These are phyloP conservation scores for Zoysia pacifica DNA, from an alignment of 176 grass and related monocot species.

Conservation along the genomic window DNA sequence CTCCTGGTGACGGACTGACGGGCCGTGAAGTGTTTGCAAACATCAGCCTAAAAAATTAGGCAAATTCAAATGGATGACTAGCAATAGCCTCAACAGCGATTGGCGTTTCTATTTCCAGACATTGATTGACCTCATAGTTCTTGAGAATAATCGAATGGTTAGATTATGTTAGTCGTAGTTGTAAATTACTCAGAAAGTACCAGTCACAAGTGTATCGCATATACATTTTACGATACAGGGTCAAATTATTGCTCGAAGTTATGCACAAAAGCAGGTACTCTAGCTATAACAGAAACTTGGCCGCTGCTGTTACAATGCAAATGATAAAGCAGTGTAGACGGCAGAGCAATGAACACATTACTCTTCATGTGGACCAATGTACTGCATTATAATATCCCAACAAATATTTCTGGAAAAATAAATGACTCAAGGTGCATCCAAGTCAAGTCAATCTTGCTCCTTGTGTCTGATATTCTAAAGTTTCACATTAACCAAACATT, in stretches of 20 bases:
- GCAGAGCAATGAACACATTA: background rate
- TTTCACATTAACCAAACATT: background rate
- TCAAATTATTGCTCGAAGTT: background rate
- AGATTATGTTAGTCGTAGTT: background rate
- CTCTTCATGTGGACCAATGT: background rate
- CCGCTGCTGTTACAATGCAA: background rate
- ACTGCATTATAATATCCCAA: background rate
- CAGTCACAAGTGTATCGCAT: background rate
- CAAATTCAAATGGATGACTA: background rate
- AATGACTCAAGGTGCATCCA: background rate
- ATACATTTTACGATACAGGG: background rate
- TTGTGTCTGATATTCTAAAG: background rate
- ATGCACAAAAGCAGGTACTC: background rate
- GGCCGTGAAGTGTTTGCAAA: background rate
- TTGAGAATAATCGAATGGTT: background rate
- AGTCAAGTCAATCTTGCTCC: slow-evolving; percentile 21
- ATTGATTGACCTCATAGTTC: background rate
- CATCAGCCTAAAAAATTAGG: background rate
- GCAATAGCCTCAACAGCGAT: too few species aligned
- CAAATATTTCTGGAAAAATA: background rate
- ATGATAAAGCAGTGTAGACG: background rate
- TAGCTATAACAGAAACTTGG: background rate
- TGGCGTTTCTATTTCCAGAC: background rate
- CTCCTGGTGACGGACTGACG: background rate
- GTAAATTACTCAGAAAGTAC: background rate